A percentile compares a stretch with the other conserved stretches of the same genome.
These are phyloP conservation scores for Albifimbria verrucaria DNA, from an alignment of 2,329 filamentous ascomycete species.

Conservation along the genomic window DNA sequence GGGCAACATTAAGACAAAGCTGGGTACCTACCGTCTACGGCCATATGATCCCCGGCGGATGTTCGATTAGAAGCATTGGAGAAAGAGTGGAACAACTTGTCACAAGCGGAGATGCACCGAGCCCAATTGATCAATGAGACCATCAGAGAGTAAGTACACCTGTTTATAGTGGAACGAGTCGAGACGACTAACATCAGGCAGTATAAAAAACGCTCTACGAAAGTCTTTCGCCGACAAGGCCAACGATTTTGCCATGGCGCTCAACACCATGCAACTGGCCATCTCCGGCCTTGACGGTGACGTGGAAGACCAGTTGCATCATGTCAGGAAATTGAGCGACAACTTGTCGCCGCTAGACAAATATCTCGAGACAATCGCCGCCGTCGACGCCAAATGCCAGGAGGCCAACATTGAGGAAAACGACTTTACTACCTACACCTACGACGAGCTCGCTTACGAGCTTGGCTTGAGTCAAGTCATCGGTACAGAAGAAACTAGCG, in stretches of 20 bases:
- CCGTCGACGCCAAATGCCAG: conserved; percentile 81
- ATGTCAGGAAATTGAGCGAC: conserved; percentile 80
- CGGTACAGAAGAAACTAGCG: conserved; percentile 91
- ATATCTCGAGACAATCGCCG: conserved; percentile 83
- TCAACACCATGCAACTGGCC: conserved; percentile 91
- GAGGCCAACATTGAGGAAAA: conserved; percentile 99
- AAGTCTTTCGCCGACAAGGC: conserved; percentile 96
- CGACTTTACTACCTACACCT: conserved; percentile 98
- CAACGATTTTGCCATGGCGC: conserved; percentile 92
- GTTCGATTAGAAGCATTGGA: conserved; percentile 81
- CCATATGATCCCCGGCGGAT: conserved; percentile 89
- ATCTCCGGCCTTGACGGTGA: conserved; percentile 97
- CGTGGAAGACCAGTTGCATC: conserved; percentile 87
- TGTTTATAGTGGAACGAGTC: not conserved
- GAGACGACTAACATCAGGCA: conserved; percentile 32
- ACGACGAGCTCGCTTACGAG: conserved; percentile 94
- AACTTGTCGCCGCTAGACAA: conserved; percentile 87
- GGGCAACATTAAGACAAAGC: conserved; percentile 98
- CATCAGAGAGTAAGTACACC: conserved; percentile 73
- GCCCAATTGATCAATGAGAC: conserved; percentile 97
- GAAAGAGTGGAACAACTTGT: conserved; percentile 73
- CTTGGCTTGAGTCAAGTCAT: conserved; percentile 85
- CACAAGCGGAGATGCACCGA: conserved; percentile 79
- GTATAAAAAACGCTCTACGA: conserved; percentile 92
- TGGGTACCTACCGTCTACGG: conserved; percentile 87